These are phyloP conservation scores for Hypoxylon lienhwacheense DNA, from an alignment of 495 filamentous ascomycete genomes.

Conservation along the genomic window DNA sequence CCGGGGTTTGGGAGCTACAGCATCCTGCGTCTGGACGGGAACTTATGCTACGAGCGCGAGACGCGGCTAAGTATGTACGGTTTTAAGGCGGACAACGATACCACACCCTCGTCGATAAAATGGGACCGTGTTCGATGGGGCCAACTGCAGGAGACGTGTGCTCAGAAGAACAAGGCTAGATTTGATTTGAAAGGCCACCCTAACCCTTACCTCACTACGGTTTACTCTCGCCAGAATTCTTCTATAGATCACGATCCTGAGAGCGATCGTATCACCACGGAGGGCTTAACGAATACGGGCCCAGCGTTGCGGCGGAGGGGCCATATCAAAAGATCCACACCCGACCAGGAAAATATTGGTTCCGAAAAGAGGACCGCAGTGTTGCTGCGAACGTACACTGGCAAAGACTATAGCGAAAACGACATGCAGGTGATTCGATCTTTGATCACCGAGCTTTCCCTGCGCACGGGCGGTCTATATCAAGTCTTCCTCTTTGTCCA, in stretches of 20 bases:
- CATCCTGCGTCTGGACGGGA: slow-evolving; percentile 69
- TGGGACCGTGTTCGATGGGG: slow-evolving; percentile 76
- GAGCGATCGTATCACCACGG: slow-evolving; percentile 6
- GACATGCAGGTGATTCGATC: slow-evolving; percentile 72
- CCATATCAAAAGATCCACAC: slow-evolving; percentile 6
- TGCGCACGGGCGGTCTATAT: slow-evolving; percentile 76
- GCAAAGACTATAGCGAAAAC: slow-evolving; percentile 68
- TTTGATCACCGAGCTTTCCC: slow-evolving; percentile 69
- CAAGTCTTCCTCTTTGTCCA: slow-evolving; percentile 76
- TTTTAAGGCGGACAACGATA: slow-evolving; percentile 49
- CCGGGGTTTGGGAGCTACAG: slow-evolving; percentile 77
- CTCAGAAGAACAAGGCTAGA: slow-evolving; percentile 62
- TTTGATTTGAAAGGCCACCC: slow-evolving; percentile 45
- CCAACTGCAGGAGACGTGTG: slow-evolving; percentile 64
- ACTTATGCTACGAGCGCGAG: slow-evolving; percentile 90
- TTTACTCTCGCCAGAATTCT: slow-evolving; percentile 34
- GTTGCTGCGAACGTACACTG: slow-evolving; percentile 68
- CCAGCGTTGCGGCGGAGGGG: slow-evolving; percentile 11
- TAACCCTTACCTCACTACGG: slow-evolving; percentile 38
- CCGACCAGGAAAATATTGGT: slow-evolving; percentile 11
- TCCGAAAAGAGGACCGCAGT: slow-evolving; percentile 64
- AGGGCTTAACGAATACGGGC: slow-evolving; percentile 5
- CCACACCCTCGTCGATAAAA: slow-evolving; percentile 47
- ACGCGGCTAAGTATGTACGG: slow-evolving; percentile 85
- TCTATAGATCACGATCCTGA: slow-evolving; percentile 6